phyloP scores from a whole-genome alignment of 441 rosid species.

The Syzygium syzygioides region DNA sequence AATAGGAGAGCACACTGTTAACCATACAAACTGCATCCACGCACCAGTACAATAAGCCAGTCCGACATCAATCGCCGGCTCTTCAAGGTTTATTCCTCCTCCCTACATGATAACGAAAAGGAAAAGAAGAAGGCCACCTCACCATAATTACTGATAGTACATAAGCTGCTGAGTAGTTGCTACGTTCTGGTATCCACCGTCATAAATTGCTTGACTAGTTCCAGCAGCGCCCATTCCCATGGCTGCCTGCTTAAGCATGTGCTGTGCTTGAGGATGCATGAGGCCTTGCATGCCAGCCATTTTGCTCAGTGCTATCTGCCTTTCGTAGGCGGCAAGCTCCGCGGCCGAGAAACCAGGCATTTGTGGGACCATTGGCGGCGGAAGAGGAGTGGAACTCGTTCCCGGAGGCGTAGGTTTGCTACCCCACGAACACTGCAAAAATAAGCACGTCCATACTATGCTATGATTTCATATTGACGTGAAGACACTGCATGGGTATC shows the following conservation, averaged over 20 bases:
- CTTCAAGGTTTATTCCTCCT: neutral
- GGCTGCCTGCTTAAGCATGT: constrained; percentile 25
- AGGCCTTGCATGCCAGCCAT: constrained; percentile 34
- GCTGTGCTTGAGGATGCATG: constrained; percentile 32
- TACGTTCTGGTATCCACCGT: constrained; percentile 9
- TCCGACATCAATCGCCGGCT: neutral
- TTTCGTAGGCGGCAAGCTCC: constrained; percentile 8
- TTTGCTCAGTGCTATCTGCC: constrained; percentile 22
- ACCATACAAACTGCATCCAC: neutral
- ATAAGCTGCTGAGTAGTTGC: constrained; percentile 17
- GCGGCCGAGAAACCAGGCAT: constrained; percentile 15
- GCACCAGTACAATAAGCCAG: neutral
- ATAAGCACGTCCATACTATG: neutral
- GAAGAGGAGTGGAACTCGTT: constrained; percentile 13
- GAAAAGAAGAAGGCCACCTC: neutral
- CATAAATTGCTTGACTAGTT: constrained; percentile 17
- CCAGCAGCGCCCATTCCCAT: constrained; percentile 13
- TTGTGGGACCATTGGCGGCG: constrained; percentile 16
- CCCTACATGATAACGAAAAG: neutral
- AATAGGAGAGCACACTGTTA: neutral
- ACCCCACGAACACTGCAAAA: constrained; percentile 18
- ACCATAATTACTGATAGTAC: constrained; percentile 11
- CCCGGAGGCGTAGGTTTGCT: constrained; percentile 13
- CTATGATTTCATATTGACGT: neutral
- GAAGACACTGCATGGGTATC: neutral